Base-by-base conservation (phyloP, 148 eudicot species). In the Chenopodium berlandieri region DNA sequence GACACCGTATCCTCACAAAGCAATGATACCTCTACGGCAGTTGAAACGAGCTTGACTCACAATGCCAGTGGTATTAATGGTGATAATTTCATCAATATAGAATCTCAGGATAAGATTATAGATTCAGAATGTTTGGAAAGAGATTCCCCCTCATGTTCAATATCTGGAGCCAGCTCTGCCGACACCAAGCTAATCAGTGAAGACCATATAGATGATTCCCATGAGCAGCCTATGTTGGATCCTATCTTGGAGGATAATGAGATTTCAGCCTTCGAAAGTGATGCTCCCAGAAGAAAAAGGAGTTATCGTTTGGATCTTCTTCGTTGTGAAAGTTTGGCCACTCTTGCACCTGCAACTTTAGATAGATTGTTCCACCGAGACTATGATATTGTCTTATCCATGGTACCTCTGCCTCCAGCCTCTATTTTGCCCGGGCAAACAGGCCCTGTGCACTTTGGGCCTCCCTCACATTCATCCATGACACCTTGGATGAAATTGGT, bases 401-500 rank as follows among this genome's bases (percentile, higher is more conserved):
- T 96, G 99, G 83, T 93, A 82, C 99, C 99, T 46, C 95, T 96
- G 73, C 99, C 99, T 73, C 92, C 86, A 34, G 90, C 98, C 80
- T 92, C 99, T 81, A 91, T 94, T 83, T 88, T 96, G 75, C 99
- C 99, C 58, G 97, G 94, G 76, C 87, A 93, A 5, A 91, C 92
- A 80, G 99, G 98, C 70, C 98, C 98, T 46, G 87, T 96, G 82
- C 99, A 94, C 87, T 93, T 96, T 82, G 98, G 99, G 34, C 99
- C 98, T 58, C 99, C 98, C 7, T 89, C 95, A 56, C 91, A 94
- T 86, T 91, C 97, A 10, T 91, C 97, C 77, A 94, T 96, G 99
- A 89, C 97, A 54, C 98, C 99, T 50, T 96, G 99, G 99, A 90
- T 96, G 98, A 96, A 96, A 83, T 85, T 96, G 85, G 97, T 90